phyloP scores from a whole-genome alignment of 768 basidiomycete species.

The Lactarius sp. region DNA sequence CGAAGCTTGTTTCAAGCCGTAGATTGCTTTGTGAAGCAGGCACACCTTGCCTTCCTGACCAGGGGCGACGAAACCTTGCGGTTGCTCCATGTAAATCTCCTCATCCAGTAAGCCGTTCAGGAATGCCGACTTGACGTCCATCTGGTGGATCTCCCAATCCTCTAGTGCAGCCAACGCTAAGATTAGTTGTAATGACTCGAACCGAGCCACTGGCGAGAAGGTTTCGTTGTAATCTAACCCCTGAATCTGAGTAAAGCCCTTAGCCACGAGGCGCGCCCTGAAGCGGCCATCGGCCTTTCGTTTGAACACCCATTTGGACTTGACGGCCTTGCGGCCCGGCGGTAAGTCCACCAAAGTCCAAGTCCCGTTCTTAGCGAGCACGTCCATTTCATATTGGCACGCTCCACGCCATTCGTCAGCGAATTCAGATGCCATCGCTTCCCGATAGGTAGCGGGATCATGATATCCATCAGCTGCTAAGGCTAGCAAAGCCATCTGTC shows the following conservation, averaged over 20 bases:
- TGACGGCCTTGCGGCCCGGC: slow-evolving; percentile 11
- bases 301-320: too few relatives aligned
- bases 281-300: background rate
- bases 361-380: slow-evolving; percentile 28
- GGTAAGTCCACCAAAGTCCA: slow-evolving; percentile 33
- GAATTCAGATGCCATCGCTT: background rate
- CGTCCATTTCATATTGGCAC: slow-evolving; percentile 24
- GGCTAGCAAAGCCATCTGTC: too few relatives aligned
- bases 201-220: background rate
- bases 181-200: slow-evolving; percentile 11
- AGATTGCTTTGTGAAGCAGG: background rate
- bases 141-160: too few relatives aligned
- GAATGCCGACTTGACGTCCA: slow-evolving; percentile 21
- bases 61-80: slow-evolving; percentile 20
- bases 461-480: background rate
- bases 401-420: background rate
- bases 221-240: slow-evolving; percentile 28
- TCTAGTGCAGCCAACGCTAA: slow-evolving; percentile 1
- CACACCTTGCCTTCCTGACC: background rate
- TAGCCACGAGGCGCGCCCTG: slow-evolving; percentile 14
- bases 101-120: slow-evolving; percentile 31
- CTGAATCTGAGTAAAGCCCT: slow-evolving; percentile 20
- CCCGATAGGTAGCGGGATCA: background rate
- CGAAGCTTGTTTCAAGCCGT: background rate
- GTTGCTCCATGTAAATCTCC: slow-evolving; percentile 9